Conservation (phyloP, 192 early-diverging fungal genomes). For the Linnemannia exigua region DNA sequence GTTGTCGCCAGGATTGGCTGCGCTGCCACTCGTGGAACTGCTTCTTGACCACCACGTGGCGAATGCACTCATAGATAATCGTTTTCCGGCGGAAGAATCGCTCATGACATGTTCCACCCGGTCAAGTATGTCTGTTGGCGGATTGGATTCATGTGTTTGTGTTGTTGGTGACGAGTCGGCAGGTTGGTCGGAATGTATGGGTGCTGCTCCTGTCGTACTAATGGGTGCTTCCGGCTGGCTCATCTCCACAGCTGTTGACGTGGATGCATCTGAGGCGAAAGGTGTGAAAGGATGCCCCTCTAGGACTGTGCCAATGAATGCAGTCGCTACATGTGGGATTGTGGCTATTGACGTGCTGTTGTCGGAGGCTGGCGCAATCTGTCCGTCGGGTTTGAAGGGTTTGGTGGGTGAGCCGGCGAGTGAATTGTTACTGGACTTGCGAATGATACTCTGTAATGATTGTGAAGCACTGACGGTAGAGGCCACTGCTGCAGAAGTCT, state of each 20-base stretch:
- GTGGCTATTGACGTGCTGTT: background rate
- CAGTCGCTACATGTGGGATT: background rate
- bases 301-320: conserved; percentile 16
- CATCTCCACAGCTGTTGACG: background rate
- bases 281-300: conserved; percentile 17
- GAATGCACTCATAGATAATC: conserved; percentile 20
- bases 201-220: background rate
- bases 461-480: conserved; percentile 26
- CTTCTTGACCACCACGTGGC: conserved; percentile 43
- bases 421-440: conserved; percentile 27
- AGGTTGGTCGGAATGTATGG: background rate
- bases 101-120: background rate
- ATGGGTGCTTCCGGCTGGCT: background rate
- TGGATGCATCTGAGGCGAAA: background rate
- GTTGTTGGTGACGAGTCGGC: background rate
- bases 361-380: background rate
- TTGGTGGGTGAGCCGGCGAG: background rate
- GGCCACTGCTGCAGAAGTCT: background rate
- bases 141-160: background rate
- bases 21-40: background rate
- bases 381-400: background rate
- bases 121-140: background rate
- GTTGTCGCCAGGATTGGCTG: conserved; percentile 15
- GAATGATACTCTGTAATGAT: conserved; percentile 39
- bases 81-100: background rate